These are phyloP conservation scores for Irpex sp. DNA, from an alignment of 1,284 basidiomycete genomes.

Conservation along the genomic window DNA sequence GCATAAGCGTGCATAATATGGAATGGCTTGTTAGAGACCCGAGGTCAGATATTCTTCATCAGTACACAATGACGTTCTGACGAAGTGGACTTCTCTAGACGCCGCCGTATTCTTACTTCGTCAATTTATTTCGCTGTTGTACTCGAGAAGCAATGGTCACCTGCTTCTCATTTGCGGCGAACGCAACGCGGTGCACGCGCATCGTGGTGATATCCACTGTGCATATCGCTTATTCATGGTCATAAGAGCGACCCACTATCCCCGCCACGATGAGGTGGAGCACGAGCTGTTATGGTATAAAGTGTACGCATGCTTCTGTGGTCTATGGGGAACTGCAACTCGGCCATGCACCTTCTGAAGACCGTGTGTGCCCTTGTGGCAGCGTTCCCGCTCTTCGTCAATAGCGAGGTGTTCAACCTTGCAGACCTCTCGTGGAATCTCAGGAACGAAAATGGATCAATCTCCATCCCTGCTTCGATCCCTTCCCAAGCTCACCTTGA, in stretches of 20 bases:
- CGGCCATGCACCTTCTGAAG: background rate
- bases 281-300: background rate
- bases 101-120: background rate
- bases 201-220: background rate
- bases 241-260: background rate
- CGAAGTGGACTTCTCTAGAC: background rate
- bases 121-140: background rate
- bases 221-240: background rate
- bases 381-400: conserved; percentile 18
- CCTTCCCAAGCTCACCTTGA: conserved; percentile 57
- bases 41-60: background rate
- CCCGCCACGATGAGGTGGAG: background rate
- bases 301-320: background rate
- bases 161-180: background rate
- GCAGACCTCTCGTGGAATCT: conserved; percentile 48
- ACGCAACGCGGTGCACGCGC: background rate
- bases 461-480: conserved; percentile 47
- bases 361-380: conserved; percentile 1
- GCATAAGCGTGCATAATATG: too few species aligned
- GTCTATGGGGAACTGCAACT: background rate
- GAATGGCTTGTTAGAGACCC: background rate
- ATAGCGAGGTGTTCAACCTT: conserved; percentile 39
- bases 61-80: background rate
- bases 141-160: background rate
- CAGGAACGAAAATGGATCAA: conserved; percentile 49